A percentile compares a stretch with the other conserved stretches of the same genome.
These are phyloP conservation scores for Dactylonectria estremocensis DNA, from an alignment of 2,329 filamentous ascomycete species.

Conservation along the genomic window DNA sequence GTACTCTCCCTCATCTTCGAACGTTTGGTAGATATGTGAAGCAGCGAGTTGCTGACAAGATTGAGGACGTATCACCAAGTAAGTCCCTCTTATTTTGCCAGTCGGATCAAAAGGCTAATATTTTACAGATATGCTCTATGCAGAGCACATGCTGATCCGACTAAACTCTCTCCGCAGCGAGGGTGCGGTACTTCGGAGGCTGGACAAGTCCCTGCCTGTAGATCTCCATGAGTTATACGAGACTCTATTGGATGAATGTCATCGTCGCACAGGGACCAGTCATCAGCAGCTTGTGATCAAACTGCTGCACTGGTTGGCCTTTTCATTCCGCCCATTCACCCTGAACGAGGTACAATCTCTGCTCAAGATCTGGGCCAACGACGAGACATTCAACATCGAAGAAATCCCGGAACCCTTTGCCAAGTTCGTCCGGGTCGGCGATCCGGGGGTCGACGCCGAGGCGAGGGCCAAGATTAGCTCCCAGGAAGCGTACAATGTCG, in stretches of 20 bases:
- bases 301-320: constrained; percentile 50
- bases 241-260: constrained; percentile 43
- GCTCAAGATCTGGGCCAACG: constrained; percentile 33
- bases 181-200: constrained; percentile 49
- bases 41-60: constrained; percentile 49
- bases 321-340: constrained; percentile 39
- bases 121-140: constrained; percentile 53
- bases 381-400: constrained; percentile 45
- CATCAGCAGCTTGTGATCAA: constrained; percentile 38
- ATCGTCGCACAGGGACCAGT: constrained; percentile 38
- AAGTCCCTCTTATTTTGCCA: constrained; percentile 18
- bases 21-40: constrained; percentile 50
- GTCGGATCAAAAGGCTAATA: background rate
- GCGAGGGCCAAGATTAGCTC: constrained; percentile 19
- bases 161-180: constrained; percentile 53
- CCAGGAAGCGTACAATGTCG: constrained; percentile 19
- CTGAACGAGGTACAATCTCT: constrained; percentile 45
- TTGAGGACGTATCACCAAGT: constrained; percentile 52
- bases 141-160: constrained; percentile 52
- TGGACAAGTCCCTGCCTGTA: constrained; percentile 45
- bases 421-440: constrained; percentile 47
- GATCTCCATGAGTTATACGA: constrained; percentile 48
- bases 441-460: constrained; percentile 45
- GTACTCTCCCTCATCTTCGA: constrained; percentile 42
- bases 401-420: constrained; percentile 45